Evolutionary conservation across 1,139 yeast species (phyloP).

Genomic region (Candida neerlandica): DNA sequence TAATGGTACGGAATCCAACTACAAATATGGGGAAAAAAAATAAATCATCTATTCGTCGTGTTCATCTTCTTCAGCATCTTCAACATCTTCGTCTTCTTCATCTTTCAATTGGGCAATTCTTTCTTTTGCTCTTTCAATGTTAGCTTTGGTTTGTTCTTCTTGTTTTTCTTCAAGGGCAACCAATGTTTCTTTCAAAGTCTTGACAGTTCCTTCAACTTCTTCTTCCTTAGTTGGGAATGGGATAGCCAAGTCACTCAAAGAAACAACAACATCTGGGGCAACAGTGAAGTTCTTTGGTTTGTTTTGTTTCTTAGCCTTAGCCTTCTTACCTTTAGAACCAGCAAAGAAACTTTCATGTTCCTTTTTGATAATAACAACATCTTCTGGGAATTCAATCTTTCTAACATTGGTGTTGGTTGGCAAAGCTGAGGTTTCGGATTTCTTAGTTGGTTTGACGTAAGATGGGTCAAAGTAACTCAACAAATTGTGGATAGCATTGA

Average conservation of each 20-base stretch:
- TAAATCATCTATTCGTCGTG: constrained; percentile 10
- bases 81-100: constrained; percentile 31
- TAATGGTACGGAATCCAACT: background rate
- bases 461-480: constrained; percentile 77
- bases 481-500: constrained; percentile 70
- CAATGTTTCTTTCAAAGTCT: constrained; percentile 73
- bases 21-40: too few species aligned
- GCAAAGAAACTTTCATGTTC: constrained; percentile 62
- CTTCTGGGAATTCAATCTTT: constrained; percentile 61
- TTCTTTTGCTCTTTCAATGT: constrained; percentile 74
- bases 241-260: constrained; percentile 75
- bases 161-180: constrained; percentile 71
- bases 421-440: constrained; percentile 26
- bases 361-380: constrained; percentile 64
- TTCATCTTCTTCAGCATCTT: constrained; percentile 14
- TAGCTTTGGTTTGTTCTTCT: constrained; percentile 78
- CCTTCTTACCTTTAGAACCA: constrained; percentile 52
- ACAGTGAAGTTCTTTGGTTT: constrained; percentile 58
- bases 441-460: constrained; percentile 59
- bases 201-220: constrained; percentile 68
- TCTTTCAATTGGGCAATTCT: constrained; percentile 67
- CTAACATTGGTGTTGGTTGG: constrained; percentile 36
- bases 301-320: constrained; percentile 47
- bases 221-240: constrained; percentile 80
- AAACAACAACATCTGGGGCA: constrained; percentile 79